Evolutionary conservation across 768 basidiomycete genomes (phyloP), one percentile per base, ranked within the genome.

Genomic region (Cystofilobasidium capitatum): DNA sequence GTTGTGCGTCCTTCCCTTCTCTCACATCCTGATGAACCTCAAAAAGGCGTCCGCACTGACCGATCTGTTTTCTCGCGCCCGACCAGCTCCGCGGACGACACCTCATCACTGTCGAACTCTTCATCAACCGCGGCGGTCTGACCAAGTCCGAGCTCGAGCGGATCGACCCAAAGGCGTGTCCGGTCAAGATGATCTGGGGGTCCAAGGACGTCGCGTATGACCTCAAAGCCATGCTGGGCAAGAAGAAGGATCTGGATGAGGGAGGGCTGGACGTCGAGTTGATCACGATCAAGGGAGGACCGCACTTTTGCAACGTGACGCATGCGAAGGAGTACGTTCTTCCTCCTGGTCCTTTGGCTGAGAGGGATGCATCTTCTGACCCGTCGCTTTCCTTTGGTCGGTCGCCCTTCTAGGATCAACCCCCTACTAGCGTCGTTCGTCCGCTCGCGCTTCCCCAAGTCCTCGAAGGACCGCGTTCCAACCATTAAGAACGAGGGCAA

Each of bases 261-360:
- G 59, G 39, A 17, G 59, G 59, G 39, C 59, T 61, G 3, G 44
- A 61, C 4, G 44, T 45, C 14, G 44, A 45, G 39, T 20, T 61
- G 7, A 61, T 40, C 22, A 44, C 39, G 40, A 44, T 61, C 16
- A 40, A 40, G 26, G 44, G 37, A 36, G 59, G 36, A 29, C 44
- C 59, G 26, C 59, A 61, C 36, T 61, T 61, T 24, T 35, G 36
- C 36, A 61, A 61, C 24, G 59, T 61, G 24, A 61, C 44, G 24
- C 59, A 61, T 26, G 36, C 59, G 13, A 16, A 44, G 22, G 13
- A 61, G 59, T 61, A 20, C 9, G 39, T 5, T 12, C 16, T 16
- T 29, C 22, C 16, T 22, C 9, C 7, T n/a, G 22, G 9, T 6
- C 22, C 16, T n/a, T n/a, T n/a, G 47, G 47, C 22, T n/a, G 47